A percentile compares a stretch with the other conserved stretches of the same genome.
Evolutionary conservation across 2,329 filamentous ascomycete species (phyloP).

Genomic region (Berkeleyomyces basicola): DNA sequence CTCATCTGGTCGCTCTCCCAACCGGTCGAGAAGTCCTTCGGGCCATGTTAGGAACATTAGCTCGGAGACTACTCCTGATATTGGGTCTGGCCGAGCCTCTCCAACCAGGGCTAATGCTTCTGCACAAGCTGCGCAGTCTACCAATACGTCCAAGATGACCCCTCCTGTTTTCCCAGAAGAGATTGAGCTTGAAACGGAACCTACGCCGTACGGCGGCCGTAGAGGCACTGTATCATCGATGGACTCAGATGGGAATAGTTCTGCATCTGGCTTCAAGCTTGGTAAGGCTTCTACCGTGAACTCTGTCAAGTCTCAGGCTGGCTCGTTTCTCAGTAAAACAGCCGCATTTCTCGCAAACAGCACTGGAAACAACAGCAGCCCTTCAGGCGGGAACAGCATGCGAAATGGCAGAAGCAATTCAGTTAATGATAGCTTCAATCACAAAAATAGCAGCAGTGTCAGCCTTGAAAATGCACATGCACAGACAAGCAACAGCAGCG

Average conservation of each 20-base stretch:
- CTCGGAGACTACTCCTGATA: constrained; percentile 1
- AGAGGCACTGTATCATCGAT: constrained; percentile 12
- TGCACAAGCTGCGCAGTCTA: not conserved
- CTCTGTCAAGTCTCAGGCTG: constrained; percentile 11
- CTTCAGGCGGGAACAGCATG: not conserved
- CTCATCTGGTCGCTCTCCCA: not conserved
- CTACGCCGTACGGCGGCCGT: constrained; percentile 12
- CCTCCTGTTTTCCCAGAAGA: constrained; percentile 10
- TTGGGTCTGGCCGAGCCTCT: constrained; percentile 1
- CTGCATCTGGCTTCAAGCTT: constrained; percentile 1
- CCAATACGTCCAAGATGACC: constrained; percentile 1
- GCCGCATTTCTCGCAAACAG: constrained; percentile 1
- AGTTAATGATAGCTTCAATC: not conserved
- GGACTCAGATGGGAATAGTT: constrained; percentile 6
- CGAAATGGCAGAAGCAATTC: not conserved
- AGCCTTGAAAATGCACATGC: not conserved
- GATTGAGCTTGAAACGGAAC: constrained; percentile 10
- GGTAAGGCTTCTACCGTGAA: constrained; percentile 1
- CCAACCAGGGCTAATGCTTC: not conserved
- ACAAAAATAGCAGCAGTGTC: constrained; percentile 16
- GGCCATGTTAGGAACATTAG: not conserved
- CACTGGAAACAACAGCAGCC: not conserved
- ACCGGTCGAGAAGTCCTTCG: not conserved
- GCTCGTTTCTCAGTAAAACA: constrained; percentile 11
- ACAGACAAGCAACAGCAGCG: not conserved